Base-by-base conservation (phyloP, 1,284 basidiomycete genomes). In the Cutaneotrichosporon spelunceum region DNA sequence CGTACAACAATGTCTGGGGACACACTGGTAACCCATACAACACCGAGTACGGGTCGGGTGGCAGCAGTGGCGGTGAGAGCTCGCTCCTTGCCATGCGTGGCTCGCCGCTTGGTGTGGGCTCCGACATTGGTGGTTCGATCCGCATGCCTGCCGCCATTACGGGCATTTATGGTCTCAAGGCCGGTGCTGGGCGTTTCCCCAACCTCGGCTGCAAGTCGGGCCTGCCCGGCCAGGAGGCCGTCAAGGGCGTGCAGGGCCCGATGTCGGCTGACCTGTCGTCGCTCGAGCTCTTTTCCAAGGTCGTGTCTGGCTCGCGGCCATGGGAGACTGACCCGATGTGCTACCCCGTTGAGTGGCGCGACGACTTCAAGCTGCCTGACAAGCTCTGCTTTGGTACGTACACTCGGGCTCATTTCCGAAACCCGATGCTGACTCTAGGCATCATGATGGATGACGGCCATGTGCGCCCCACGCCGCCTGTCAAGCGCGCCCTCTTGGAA, bases 171-270 rank as follows among this genome's bases (percentile, higher is more conserved):
- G 61, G 63, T 1, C 52, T 70, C 10, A 61, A 62, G 52, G 47
- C 62, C 1, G 47, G 57, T 4, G 36, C 53, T 4, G 65, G 62
- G 14, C 66, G 68, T 13, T 57, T 66, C 29, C 55, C 65, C 4
- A 49, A 47, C 13, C 45, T 58, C 24, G 45, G 88, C 86, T 21
- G 81, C 83, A 73, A 79, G 4, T 86, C 85, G 66, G 83, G 85
- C 1, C 66, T 87, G 44, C 82, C 85, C 66, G 88, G 88, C n/a
- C 86, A 87, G 72, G 86, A 88, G 59, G 84, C 85, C 5, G 72
- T 89, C 27, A 79, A 80, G 1, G 87, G 86, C 3, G 86, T 88
- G 14, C 78, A 88, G 0, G 89, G 89, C 0, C 89, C 89, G 1
- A 80, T 90, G 54, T 78, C 84, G 4, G 80, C 78, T 34, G 83